These are phyloP conservation scores for Paramecium biaurelia DNA, from an alignment of 73 alveolate genomes.

Conservation along the genomic window DNA sequence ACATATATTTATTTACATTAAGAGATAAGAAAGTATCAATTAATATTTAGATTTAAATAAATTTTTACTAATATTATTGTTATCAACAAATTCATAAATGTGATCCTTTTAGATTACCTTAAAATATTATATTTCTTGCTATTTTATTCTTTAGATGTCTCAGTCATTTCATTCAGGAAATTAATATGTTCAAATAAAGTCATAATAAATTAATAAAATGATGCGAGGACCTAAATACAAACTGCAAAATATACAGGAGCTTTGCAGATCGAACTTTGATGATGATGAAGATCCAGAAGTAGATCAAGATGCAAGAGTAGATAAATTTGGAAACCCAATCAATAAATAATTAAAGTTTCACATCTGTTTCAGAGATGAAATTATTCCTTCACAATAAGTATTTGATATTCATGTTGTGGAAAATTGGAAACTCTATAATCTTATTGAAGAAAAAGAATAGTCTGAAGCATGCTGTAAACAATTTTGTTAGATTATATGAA, in stretches of 20 bases:
- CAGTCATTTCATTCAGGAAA: neutral
- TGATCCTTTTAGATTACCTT: neutral
- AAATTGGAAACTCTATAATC: neutral
- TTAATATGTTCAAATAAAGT: neutral
- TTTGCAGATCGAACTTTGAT: neutral
- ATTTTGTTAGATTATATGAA: neutral
- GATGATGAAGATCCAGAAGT: constrained; percentile 22
- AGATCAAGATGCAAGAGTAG: neutral
- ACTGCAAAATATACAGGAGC: neutral
- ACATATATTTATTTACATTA: too few species aligned
- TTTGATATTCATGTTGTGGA: neutral
- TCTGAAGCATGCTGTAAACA: neutral
- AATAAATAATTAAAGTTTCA: neutral
- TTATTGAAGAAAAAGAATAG: neutral
- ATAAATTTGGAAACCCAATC: neutral
- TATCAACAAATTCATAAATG: neutral
- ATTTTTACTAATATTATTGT: neutral
- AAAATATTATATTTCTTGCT: neutral
- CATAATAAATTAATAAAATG: neutral
- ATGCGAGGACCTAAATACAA: neutral
- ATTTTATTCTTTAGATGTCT: neutral
- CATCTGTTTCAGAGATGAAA: constrained; percentile 1
- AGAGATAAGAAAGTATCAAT: neutral
- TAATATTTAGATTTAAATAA: neutral
- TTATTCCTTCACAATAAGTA: neutral